Conservation (phyloP, 805 yeast genomes). For the Teunomyces tritomae region DNA sequence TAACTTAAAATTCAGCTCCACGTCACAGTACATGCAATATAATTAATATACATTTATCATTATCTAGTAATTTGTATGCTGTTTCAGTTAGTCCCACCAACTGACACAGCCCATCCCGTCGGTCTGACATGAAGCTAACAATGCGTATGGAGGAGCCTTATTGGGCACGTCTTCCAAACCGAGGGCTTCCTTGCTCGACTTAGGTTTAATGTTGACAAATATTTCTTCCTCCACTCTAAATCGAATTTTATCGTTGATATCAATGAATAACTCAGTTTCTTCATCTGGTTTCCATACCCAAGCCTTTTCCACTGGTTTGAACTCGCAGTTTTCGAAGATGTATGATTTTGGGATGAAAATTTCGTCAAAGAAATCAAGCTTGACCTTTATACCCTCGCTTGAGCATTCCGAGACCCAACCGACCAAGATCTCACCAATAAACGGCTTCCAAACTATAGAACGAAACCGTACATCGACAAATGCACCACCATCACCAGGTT, state of each 20-base stretch:
- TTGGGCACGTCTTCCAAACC: slow-evolving; percentile 34
- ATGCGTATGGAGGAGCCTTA: slow-evolving; percentile 74
- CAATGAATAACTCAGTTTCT: slow-evolving; percentile 76
- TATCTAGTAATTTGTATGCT: not conserved
- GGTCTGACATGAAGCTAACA: slow-evolving; percentile 86
- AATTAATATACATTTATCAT: slow-evolving; percentile 33
- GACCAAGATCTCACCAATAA: slow-evolving; percentile 85
- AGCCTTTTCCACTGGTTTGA: slow-evolving; percentile 74
- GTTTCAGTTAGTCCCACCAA: slow-evolving; percentile 76
- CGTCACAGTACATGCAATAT: slow-evolving; percentile 98
- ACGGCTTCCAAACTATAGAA: slow-evolving; percentile 84
- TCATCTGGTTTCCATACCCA: slow-evolving; percentile 91
- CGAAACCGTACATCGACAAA: slow-evolving; percentile 74
- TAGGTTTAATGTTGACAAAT: slow-evolving; percentile 81
- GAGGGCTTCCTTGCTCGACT: slow-evolving; percentile 55
- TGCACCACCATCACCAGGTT: slow-evolving; percentile 93
- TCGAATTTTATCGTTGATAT: slow-evolving; percentile 85
- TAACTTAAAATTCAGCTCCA: slow-evolving; percentile 94
- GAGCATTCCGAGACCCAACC: slow-evolving; percentile 93
- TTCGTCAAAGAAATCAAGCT: slow-evolving; percentile 88
- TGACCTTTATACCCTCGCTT: slow-evolving; percentile 80
- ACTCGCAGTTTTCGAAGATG: slow-evolving; percentile 75
- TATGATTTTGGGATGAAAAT: slow-evolving; percentile 81
- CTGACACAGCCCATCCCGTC: slow-evolving; percentile 96
- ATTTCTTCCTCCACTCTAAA: slow-evolving; percentile 89